Evolutionary conservation across 2,329 filamentous ascomycete species (phyloP).

Genomic region (Venturia carpophila): DNA sequence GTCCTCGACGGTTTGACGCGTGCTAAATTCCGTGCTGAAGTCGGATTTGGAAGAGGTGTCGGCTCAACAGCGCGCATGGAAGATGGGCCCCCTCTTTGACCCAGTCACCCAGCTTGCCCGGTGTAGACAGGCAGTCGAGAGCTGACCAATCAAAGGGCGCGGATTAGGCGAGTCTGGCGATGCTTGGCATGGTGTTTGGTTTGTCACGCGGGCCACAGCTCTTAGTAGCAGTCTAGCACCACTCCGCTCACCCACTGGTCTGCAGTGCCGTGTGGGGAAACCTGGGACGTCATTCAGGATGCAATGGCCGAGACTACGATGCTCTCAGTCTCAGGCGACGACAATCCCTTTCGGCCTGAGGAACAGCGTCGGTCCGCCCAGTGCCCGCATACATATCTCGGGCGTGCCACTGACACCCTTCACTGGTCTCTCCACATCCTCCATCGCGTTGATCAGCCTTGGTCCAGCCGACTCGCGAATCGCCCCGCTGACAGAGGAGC

Average conservation of each 20-base stretch:
- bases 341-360: background rate
- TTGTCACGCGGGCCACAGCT: background rate
- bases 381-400: background rate
- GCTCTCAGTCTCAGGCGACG: constrained; percentile 1
- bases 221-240: no score
- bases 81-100: no score
- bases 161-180: background rate
- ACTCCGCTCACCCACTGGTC: background rate
- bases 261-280: background rate
- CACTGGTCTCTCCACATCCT: background rate
- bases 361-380: no score
- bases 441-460: background rate
- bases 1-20: background rate
- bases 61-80: background rate
- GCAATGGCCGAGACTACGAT: background rate
- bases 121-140: no score
- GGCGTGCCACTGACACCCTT: no score
- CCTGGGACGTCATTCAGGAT: background rate
- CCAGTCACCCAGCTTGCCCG: no score
- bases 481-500: background rate
- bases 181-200: constrained; percentile 9
- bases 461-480: background rate
- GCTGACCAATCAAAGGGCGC: background rate
- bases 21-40: no score
- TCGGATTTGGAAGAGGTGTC: no score